These are phyloP conservation scores for Porcisia deanei DNA, from an alignment of 208 protist species.

Conservation along the genomic window DNA sequence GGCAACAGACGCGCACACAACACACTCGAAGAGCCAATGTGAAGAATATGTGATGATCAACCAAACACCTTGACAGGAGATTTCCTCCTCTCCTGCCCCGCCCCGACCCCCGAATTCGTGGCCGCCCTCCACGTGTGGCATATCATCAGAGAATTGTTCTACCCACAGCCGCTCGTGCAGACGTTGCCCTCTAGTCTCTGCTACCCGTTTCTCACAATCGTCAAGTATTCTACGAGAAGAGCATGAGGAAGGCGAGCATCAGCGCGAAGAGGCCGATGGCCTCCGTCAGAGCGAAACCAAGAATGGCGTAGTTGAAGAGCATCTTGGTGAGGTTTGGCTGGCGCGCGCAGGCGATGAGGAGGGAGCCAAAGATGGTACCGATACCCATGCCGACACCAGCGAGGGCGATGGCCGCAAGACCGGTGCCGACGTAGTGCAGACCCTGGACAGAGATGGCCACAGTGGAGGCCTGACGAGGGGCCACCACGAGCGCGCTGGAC, in stretches of 20 bases:
- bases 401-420: constrained; percentile 89
- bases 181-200: background rate
- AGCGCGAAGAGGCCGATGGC: constrained; percentile 91
- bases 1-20: background rate
- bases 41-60: background rate
- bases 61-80: background rate
- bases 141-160: no score
- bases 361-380: constrained; percentile 88
- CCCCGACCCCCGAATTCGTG: background rate
- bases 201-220: background rate
- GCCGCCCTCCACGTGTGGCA: background rate
- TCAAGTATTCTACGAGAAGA: constrained; percentile 79
- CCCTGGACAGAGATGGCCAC: constrained; percentile 90
- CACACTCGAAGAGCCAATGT: background rate
- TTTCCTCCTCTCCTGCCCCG: background rate
- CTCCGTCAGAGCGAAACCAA: constrained; percentile 92
- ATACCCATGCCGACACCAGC: constrained; percentile 92
- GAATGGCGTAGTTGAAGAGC: constrained; percentile 94
- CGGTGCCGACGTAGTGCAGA: constrained; percentile 92
- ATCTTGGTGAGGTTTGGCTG: constrained; percentile 91
- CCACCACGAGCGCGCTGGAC: constrained; percentile 40
- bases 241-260: constrained; percentile 93
- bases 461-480: constrained; percentile 71
- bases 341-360: constrained; percentile 85
- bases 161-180: background rate